Conservation (phyloP, 495 filamentous ascomycete species). For the Chaetomium tenue region DNA sequence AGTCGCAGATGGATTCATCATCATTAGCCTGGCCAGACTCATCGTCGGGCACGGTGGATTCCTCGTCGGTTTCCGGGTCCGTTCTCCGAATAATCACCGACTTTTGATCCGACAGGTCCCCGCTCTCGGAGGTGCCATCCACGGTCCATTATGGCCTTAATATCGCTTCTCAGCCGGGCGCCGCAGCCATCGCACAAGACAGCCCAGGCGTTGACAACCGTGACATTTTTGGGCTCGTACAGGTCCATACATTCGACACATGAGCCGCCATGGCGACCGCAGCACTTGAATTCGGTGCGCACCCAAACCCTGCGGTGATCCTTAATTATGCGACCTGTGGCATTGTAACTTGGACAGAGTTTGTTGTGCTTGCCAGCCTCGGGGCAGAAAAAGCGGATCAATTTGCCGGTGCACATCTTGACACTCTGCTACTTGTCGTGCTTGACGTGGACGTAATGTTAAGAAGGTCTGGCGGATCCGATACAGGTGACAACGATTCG, state of each 20-base stretch:
- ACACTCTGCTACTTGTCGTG: background rate
- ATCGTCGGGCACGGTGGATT: too few relatives aligned
- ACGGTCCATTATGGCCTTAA: too few relatives aligned
- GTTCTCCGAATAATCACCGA: too few relatives aligned
- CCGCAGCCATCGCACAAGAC: background rate
- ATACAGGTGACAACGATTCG: too few relatives aligned
- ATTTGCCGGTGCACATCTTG: conserved; percentile 1
- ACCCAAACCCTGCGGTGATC: background rate
- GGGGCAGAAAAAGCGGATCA: conserved; percentile 9
- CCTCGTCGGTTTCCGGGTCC: too few relatives aligned
- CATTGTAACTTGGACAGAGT: background rate
- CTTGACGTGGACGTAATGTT: background rate
- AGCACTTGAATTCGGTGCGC: background rate
- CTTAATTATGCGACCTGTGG: too few relatives aligned
- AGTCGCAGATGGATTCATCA: too few relatives aligned
- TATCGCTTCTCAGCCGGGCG: background rate
- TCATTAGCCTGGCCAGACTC: too few relatives aligned
- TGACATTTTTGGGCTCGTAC: background rate
- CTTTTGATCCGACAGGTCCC: too few relatives aligned
- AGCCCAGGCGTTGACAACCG: background rate
- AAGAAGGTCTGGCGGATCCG: background rate
- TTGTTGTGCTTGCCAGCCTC: too few relatives aligned
- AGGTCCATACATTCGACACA: background rate
- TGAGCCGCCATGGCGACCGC: background rate
- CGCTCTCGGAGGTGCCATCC: too few relatives aligned